Conservation (phyloP, 2,329 filamentous ascomycete species). For the Rhynchosporium graminicola region DNA sequence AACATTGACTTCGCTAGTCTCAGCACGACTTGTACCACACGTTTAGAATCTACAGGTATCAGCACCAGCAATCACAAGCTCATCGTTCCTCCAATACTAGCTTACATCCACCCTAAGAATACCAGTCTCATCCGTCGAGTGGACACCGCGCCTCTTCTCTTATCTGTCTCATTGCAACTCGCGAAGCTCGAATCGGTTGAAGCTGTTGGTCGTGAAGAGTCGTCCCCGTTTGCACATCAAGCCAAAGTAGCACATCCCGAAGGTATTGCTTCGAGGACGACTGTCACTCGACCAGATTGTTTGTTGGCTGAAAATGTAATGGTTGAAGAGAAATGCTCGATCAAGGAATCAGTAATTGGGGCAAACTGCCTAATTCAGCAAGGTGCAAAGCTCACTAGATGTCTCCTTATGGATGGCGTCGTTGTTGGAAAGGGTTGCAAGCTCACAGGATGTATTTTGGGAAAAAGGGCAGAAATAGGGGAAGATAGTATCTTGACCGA, state of each 20-base stretch:
- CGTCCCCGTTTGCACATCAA: slow-evolving; percentile 75
- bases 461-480: slow-evolving; percentile 79
- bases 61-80: slow-evolving; percentile 38
- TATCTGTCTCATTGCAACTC: slow-evolving; percentile 79
- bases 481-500: slow-evolving; percentile 78
- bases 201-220: slow-evolving; percentile 56
- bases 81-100: slow-evolving; percentile 72
- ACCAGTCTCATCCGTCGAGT: slow-evolving; percentile 74
- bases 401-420: slow-evolving; percentile 89
- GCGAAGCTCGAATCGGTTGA: slow-evolving; percentile 78
- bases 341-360: slow-evolving; percentile 90
- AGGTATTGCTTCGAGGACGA: slow-evolving; percentile 76
- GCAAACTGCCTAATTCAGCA: slow-evolving; percentile 83
- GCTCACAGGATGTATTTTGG: slow-evolving; percentile 84
- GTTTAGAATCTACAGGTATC: slow-evolving; percentile 18
- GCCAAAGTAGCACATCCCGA: slow-evolving; percentile 82
- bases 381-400: slow-evolving; percentile 84
- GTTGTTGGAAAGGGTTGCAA: slow-evolving; percentile 82
- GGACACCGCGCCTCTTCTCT: slow-evolving; percentile 80
- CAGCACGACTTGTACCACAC: slow-evolving; percentile 40
- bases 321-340: slow-evolving; percentile 84
- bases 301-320: slow-evolving; percentile 87
- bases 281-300: slow-evolving; percentile 78
- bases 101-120: slow-evolving; percentile 72
- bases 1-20: slow-evolving; percentile 36